Conservation (phyloP, 2,329 filamentous ascomycete genomes). For the Dryadomyces quercus-mongolicae region DNA sequence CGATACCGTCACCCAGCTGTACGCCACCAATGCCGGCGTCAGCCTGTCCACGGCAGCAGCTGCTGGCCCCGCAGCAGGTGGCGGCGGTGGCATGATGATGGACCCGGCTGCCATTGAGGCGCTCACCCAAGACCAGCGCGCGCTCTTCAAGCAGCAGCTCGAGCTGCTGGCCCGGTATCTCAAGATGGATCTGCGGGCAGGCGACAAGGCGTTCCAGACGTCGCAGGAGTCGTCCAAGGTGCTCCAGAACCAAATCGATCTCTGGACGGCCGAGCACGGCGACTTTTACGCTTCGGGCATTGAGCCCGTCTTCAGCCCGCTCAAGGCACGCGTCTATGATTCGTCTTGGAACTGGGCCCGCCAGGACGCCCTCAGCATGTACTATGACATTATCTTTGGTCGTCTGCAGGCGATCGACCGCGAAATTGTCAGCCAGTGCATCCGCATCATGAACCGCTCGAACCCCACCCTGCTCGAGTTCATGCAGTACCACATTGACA, state of each 20-base stretch:
- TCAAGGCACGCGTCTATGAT: conserved; percentile 94
- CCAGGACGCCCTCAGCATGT: conserved; percentile 96
- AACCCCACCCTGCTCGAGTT: conserved; percentile 93
- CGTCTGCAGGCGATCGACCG: conserved; percentile 85
- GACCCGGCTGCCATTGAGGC: conserved; percentile 94
- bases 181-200: conserved; percentile 92
- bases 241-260: conserved; percentile 82
- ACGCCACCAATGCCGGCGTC: conserved; percentile 72
- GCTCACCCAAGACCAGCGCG: conserved; percentile 89
- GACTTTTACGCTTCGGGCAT: conserved; percentile 94
- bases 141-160: conserved; percentile 95
- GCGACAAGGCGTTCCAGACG: conserved; percentile 82
- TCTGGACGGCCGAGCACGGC: conserved; percentile 92
- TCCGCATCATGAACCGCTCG: conserved; percentile 97
- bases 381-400: conserved; percentile 97
- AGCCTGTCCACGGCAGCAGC: conserved; percentile 66
- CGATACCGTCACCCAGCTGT: conserved; percentile 80
- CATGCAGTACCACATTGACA: conserved; percentile 99
- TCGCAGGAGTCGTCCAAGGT: conserved; percentile 78
- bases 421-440: conserved; percentile 97
- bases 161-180: conserved; percentile 91
- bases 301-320: conserved; percentile 80
- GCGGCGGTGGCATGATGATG: conserved; percentile 95
- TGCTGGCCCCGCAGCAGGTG: conserved; percentile 58
- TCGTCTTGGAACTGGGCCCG: conserved; percentile 99